These are phyloP conservation scores for Penicillium olsonii DNA, from an alignment of 2,329 filamentous ascomycete genomes.

Conservation along the genomic window DNA sequence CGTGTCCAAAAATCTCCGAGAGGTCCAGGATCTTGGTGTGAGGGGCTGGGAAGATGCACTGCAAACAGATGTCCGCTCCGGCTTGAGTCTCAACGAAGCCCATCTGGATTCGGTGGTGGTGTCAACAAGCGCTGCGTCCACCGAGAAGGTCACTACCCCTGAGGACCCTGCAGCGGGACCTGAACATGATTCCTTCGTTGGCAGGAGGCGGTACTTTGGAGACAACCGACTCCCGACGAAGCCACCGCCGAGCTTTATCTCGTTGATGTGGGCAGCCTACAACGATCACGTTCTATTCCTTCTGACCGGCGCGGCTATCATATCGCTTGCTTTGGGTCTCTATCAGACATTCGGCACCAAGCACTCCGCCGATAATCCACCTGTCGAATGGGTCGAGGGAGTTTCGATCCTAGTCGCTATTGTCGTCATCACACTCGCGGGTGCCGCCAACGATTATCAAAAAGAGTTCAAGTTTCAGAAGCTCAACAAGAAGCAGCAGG, in stretches of 20 bases:
- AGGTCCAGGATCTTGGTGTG: slow-evolving; percentile 32
- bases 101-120: slow-evolving; percentile 48
- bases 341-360: slow-evolving; percentile 48
- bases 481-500: slow-evolving; percentile 67
- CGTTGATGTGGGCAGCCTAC: slow-evolving; percentile 73
- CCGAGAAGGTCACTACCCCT: neutral
- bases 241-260: slow-evolving; percentile 66
- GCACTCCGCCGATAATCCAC: slow-evolving; percentile 24
- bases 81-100: slow-evolving; percentile 66
- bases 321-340: slow-evolving; percentile 71
- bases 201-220: slow-evolving; percentile 64
- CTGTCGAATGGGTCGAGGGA: slow-evolving; percentile 72
- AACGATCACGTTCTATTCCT: slow-evolving; percentile 76
- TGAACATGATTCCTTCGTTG: slow-evolving; percentile 29
- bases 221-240: slow-evolving; percentile 66
- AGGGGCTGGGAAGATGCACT: slow-evolving; percentile 66
- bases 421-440: slow-evolving; percentile 69
- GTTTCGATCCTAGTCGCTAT: slow-evolving; percentile 71
- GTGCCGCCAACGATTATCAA: slow-evolving; percentile 71
- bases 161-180: neutral
- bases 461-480: slow-evolving; percentile 69
- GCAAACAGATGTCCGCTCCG: slow-evolving; percentile 57
- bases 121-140: neutral
- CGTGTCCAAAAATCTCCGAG: slow-evolving; percentile 2
- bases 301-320: slow-evolving; percentile 65